Conservation (phyloP, 2,329 filamentous ascomycete species). For the Cladobotryum protrusum region DNA sequence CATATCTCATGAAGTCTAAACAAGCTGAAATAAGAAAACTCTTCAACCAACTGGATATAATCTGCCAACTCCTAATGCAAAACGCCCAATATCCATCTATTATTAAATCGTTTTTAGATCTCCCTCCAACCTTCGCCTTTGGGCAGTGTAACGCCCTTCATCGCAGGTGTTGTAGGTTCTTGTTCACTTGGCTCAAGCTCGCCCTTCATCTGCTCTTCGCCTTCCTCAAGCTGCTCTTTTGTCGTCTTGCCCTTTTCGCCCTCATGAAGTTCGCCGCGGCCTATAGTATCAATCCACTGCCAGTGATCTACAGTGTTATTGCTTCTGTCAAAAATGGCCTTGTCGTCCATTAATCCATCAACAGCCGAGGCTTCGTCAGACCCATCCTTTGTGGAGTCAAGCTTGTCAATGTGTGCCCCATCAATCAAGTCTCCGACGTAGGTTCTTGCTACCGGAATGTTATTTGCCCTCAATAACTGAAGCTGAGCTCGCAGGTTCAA, state of each 20-base stretch:
- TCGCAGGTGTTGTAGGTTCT: background rate
- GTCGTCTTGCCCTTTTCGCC: slow-evolving; percentile 24
- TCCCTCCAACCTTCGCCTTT: slow-evolving; percentile 49
- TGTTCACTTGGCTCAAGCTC: slow-evolving; percentile 31
- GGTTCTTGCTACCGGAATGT: slow-evolving; percentile 44
- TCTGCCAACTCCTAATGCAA: background rate
- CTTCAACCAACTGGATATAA: no score
- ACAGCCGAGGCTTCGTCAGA: slow-evolving; percentile 9
- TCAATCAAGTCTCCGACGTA: slow-evolving; percentile 45
- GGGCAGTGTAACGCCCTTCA: slow-evolving; percentile 3
- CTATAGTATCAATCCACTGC: slow-evolving; percentile 48
- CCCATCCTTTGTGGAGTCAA: slow-evolving; percentile 19
- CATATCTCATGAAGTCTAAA: no score
- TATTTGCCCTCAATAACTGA: slow-evolving; percentile 48
- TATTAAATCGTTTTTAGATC: slow-evolving; percentile 38
- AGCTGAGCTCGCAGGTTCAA: slow-evolving; percentile 54
- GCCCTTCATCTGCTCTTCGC: slow-evolving; percentile 29
- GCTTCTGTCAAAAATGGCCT: slow-evolving; percentile 44
- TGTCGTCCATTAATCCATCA: slow-evolving; percentile 41
- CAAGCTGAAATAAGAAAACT: no score
- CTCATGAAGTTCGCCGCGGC: slow-evolving; percentile 34
- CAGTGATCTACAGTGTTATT: slow-evolving; percentile 40
- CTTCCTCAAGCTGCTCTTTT: slow-evolving; percentile 28
- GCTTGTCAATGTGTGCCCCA: slow-evolving; percentile 34
- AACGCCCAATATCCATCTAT: no score